A percentile compares a stretch with the other conserved stretches of the same genome.
Evolutionary conservation across 345 rosid genomes (phyloP).

Genomic region (Psidium guajava): DNA sequence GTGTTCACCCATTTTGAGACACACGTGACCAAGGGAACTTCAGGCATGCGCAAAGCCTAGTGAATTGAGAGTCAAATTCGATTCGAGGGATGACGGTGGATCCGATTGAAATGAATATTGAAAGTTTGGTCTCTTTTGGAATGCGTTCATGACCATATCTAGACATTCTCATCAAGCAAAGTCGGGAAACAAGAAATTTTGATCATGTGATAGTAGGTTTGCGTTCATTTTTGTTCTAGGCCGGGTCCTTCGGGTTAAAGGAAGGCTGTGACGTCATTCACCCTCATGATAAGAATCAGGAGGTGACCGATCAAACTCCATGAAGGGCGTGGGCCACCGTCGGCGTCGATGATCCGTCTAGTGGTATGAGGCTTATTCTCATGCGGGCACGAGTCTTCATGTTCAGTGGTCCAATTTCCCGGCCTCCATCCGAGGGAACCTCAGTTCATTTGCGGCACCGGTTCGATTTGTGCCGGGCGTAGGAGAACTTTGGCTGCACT

Average conservation of each 20-base stretch:
- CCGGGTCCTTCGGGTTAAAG: too few relatives aligned
- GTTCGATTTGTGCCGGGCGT: background rate
- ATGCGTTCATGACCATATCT: background rate
- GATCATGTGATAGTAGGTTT: background rate
- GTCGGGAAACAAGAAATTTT: background rate
- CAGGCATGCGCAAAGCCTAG: background rate
- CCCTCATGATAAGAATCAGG: too few relatives aligned
- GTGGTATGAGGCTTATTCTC: background rate
- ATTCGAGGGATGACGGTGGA: background rate
- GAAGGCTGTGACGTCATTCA: too few relatives aligned
- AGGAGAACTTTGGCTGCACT: background rate
- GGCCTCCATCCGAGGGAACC: background rate
- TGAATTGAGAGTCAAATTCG: background rate
- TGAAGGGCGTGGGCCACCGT: accelerated
- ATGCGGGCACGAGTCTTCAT: background rate
- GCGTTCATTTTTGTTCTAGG: too few relatives aligned
- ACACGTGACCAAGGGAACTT: background rate
- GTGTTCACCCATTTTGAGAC: background rate
- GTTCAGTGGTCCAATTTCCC: background rate
- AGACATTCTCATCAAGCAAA: background rate
- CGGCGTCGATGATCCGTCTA: background rate
- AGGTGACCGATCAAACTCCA: background rate
- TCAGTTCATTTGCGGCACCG: background rate
- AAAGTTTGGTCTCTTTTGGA: background rate
- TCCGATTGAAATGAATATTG: background rate